Percentiles rank a stretch among this genome's conserved stretches.
These are phyloP conservation scores for Penicillium sp. DNA, from an alignment of 2,329 filamentous ascomycete species.

Conservation along the genomic window DNA sequence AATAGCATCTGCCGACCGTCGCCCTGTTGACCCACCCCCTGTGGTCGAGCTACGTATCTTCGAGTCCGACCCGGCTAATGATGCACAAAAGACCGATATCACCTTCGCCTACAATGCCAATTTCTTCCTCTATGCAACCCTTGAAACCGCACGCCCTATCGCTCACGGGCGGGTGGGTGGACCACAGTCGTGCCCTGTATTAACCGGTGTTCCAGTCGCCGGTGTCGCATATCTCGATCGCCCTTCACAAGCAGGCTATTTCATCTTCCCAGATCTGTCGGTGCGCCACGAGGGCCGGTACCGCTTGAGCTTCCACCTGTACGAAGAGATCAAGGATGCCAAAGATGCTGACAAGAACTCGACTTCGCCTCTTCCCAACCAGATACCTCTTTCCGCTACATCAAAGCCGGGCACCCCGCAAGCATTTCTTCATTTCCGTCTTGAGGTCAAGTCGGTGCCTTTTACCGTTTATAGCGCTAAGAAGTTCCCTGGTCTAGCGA, in stretches of 20 bases:
- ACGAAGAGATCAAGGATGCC: constrained; percentile 85
- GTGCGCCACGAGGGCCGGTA: constrained; percentile 95
- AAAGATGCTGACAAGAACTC: constrained; percentile 67
- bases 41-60: constrained; percentile 88
- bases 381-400: constrained; percentile 24
- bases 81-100: constrained; percentile 63
- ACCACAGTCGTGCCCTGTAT: constrained; percentile 70
- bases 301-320: constrained; percentile 85
- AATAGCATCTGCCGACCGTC: constrained; percentile 76
- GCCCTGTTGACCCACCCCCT: constrained; percentile 90
- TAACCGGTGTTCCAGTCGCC: constrained; percentile 91
- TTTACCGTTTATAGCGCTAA: constrained; percentile 95
- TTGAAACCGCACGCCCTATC: constrained; percentile 80
- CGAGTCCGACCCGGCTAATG: constrained; percentile 58
- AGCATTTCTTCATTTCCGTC: constrained; percentile 73
- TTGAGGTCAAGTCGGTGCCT: constrained; percentile 82
- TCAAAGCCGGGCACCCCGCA: constrained; percentile 44
- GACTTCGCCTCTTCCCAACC: constrained; percentile 39
- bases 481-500: constrained; percentile 92
- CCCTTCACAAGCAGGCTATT: constrained; percentile 77
- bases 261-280: constrained; percentile 95
- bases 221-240: constrained; percentile 95
- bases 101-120: constrained; percentile 94
- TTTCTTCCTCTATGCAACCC: constrained; percentile 93
- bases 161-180: constrained; percentile 73